Evolutionary conservation across 1,139 yeast species (phyloP).

Genomic region (Arxiozyma telluris): DNA sequence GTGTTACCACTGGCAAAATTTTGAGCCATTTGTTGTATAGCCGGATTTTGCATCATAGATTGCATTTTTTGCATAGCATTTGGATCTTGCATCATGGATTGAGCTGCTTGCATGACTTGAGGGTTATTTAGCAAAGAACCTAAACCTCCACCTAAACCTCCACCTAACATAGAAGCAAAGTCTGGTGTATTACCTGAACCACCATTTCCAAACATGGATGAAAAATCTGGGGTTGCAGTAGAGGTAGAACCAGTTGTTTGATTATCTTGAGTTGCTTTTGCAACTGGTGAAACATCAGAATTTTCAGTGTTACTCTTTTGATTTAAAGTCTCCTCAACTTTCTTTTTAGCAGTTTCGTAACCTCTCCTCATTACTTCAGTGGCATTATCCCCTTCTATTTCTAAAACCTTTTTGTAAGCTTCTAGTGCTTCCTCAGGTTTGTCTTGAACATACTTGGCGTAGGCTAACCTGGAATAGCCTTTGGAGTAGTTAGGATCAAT

Average conservation of each 20-base stretch:
- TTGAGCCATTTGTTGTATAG: conserved; percentile 67
- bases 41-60: conserved; percentile 74
- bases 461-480: conserved; percentile 91
- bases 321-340: conserved; percentile 54
- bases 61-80: conserved; percentile 61
- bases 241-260: conserved; percentile 21
- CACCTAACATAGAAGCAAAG: conserved; percentile 52
- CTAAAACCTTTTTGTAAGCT: conserved; percentile 82
- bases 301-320: conserved; percentile 24
- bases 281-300: conserved; percentile 25
- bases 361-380: conserved; percentile 91
- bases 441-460: conserved; percentile 84
- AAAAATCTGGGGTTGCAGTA: conserved; percentile 45
- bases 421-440: conserved; percentile 83
- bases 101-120: conserved; percentile 86
- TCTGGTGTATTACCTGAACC: conserved; percentile 61
- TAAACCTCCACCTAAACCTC: conserved; percentile 32
- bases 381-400: conserved; percentile 75
- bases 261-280: conserved; percentile 30
- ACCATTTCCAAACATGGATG: conserved; percentile 44
- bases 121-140: conserved; percentile 85
- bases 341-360: conserved; percentile 82
- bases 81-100: conserved; percentile 87
- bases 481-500: conserved; percentile 76
- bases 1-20: conserved; percentile 47